Conservation (phyloP, 208 protist species). For the Acanthamoeba divionensis region DNA sequence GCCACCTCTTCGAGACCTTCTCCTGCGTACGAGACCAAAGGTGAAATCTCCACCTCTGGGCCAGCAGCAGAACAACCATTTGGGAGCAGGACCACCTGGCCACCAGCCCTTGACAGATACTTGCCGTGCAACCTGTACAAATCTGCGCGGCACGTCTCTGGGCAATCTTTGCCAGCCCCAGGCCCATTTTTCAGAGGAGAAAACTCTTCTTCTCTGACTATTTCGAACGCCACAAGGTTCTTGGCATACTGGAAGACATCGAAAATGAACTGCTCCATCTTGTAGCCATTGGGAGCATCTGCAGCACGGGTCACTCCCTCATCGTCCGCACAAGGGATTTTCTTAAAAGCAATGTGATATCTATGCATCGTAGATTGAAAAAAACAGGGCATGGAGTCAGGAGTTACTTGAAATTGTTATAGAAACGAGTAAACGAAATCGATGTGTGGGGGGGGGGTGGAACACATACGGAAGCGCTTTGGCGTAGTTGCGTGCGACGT, state of each 20-base stretch:
- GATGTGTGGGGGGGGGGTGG: background rate
- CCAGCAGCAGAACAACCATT: background rate
- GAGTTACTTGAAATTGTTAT: too few species aligned
- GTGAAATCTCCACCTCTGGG: conserved; percentile 86
- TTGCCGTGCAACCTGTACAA: conserved; percentile 78
- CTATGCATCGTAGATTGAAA: too few species aligned
- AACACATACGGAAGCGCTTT: conserved; percentile 5
- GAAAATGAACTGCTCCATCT: conserved; percentile 98
- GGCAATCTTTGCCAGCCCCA: conserved; percentile 82
- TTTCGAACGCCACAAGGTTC: conserved; percentile 86
- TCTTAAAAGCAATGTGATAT: conserved; percentile 95
- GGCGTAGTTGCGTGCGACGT: conserved; percentile 15
- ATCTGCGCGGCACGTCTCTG: conserved; percentile 84
- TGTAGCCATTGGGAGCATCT: conserved; percentile 71
- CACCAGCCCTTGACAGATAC: conserved; percentile 74
- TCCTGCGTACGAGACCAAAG: conserved; percentile 88
- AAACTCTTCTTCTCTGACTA: conserved; percentile 90
- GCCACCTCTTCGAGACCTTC: conserved; percentile 81
- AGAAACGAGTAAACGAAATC: background rate
- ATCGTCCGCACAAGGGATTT: conserved; percentile 84
- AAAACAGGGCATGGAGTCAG: too few species aligned
- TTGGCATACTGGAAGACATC: conserved; percentile 87
- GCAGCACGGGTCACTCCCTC: conserved; percentile 28
- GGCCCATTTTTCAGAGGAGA: conserved; percentile 95
- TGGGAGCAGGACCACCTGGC: background rate